Base-by-base conservation (phyloP, 2,329 filamentous ascomycete genomes). In the Xylariaceae sp. region DNA sequence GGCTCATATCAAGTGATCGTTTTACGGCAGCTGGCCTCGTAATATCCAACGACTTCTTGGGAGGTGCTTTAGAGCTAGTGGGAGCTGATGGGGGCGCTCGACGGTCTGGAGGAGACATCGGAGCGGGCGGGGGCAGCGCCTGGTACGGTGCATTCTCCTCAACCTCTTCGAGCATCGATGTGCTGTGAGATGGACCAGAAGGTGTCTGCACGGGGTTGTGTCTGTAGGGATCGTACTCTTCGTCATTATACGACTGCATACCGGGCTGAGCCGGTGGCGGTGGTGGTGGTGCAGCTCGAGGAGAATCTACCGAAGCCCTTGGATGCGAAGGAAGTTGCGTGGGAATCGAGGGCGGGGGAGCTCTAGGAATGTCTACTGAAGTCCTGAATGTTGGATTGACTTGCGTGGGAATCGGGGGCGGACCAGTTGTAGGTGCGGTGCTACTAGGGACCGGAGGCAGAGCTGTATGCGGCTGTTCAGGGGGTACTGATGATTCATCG, bases 1-100 rank as follows among this genome's bases (percentile, higher is more conserved):
- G 85, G 45, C 82, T 75, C 58, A 89, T 78, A 66, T 99, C 94
- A 74, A 89, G 84, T 2, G 92, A 96, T 45, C 82, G 75, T 51
- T 82, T 76, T 11, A 69, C 73, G n/a, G 72, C 71, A 10, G 80
- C 74, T 44, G 70, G 75, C 61, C 88, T 81, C 42, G 81, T 77
- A 10, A 87, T 75, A 68, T 94, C 90, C 55, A 87, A 68, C 10
- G 88, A 91, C 69, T 84, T 82, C 53, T 85, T 81, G 64, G 75
- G 68, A 35, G 75, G 71, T 64, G 74, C 67, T 68, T 75, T 72
- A 68, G 74, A 67, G 63, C 73, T 63, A 39, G 73, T 71, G 18
- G 73, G 73, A 35, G 75, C 68, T 6, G 75, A 73, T 11, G 78
- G 75, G 18, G 79, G 76, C 3, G 74, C 72, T 56, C 80, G 78